Conservation (phyloP, 1,139 yeast species). For the Geotrichum fermentans region DNA sequence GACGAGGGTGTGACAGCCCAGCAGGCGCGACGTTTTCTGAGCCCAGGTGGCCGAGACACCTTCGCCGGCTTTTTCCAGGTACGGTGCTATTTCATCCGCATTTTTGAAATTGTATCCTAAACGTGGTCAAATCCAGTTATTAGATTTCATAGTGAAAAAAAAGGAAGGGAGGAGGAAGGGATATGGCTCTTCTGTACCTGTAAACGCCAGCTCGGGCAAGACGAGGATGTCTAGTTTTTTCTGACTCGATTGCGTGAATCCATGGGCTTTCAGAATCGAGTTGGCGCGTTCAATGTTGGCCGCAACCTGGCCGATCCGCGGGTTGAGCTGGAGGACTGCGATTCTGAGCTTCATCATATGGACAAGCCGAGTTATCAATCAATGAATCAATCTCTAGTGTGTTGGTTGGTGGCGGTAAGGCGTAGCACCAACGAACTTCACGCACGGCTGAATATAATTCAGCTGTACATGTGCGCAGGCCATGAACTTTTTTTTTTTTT, state of each 20-base stretch:
- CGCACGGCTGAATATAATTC: too few species aligned
- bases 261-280: slow-evolving; percentile 35
- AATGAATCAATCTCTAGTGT: too few species aligned
- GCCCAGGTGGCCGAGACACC: slow-evolving; percentile 59
- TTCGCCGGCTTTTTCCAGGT: slow-evolving; percentile 44
- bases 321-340: slow-evolving; percentile 67
- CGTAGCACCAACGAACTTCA: too few species aligned
- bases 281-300: slow-evolving; percentile 51
- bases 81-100: slow-evolving; percentile 54
- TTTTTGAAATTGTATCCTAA: slow-evolving; percentile 59
- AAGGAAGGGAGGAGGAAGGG: too few species aligned
- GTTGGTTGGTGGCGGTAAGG: too few species aligned
- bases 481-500: too few species aligned
- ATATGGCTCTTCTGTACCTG: slow-evolving; percentile 43
- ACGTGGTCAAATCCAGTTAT: neutral
- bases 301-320: slow-evolving; percentile 55
- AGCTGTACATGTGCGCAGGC: too few species aligned
- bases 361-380: too few species aligned
- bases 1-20: slow-evolving; percentile 63
- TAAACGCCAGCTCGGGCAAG: slow-evolving; percentile 78
- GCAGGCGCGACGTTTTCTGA: slow-evolving; percentile 45
- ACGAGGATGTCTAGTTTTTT: slow-evolving; percentile 52
- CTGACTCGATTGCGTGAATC: neutral
- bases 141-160: too few species aligned
- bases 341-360: slow-evolving; percentile 48